These are phyloP conservation scores for Aspergillus arachidicola DNA, from an alignment of 2,329 filamentous ascomycete genomes.

Conservation along the genomic window DNA sequence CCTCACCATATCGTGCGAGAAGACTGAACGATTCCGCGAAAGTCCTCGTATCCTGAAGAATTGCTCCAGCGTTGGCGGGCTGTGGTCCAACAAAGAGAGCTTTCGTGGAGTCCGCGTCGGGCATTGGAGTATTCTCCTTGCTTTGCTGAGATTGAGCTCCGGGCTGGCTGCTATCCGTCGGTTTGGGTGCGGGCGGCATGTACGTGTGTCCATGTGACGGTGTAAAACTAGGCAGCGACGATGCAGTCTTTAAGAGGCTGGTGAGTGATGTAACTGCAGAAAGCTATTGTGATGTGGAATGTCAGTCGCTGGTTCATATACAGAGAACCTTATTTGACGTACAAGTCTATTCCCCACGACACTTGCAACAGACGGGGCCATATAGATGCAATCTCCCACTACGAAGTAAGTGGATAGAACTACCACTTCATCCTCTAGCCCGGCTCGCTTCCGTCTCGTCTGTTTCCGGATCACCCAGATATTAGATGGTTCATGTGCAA, in stretches of 20 bases:
- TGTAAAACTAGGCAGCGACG: constrained; percentile 58
- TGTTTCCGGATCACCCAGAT: constrained; percentile 66
- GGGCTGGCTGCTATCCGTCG: constrained; percentile 35
- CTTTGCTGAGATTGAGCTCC: constrained; percentile 45
- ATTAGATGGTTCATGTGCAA: constrained; percentile 50
- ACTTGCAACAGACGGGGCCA: constrained; percentile 63
- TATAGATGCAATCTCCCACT: constrained; percentile 62
- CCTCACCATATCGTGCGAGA: constrained; percentile 57
- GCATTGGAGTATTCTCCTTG: constrained; percentile 53
- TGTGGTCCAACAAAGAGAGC: constrained; percentile 27
- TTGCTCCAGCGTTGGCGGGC: constrained; percentile 24
- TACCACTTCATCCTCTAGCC: constrained; percentile 52
- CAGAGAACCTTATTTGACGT: constrained; percentile 23
- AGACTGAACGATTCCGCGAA: constrained; percentile 54
- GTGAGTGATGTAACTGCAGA: constrained; percentile 59
- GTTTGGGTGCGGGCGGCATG: constrained; percentile 51
- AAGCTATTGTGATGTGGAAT: constrained; percentile 42
- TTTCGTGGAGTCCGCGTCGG: constrained; percentile 38
- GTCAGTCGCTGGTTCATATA: neutral
- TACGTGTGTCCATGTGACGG: constrained; percentile 64
- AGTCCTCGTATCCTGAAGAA: constrained; percentile 42
- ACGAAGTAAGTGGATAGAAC: constrained; percentile 63
- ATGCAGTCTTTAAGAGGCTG: constrained; percentile 57
- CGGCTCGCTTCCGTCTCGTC: constrained; percentile 48
- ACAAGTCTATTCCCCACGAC: constrained; percentile 59